phyloP scores from a whole-genome alignment of 257 asterid genomes.

The Scutellaria minor region DNA sequence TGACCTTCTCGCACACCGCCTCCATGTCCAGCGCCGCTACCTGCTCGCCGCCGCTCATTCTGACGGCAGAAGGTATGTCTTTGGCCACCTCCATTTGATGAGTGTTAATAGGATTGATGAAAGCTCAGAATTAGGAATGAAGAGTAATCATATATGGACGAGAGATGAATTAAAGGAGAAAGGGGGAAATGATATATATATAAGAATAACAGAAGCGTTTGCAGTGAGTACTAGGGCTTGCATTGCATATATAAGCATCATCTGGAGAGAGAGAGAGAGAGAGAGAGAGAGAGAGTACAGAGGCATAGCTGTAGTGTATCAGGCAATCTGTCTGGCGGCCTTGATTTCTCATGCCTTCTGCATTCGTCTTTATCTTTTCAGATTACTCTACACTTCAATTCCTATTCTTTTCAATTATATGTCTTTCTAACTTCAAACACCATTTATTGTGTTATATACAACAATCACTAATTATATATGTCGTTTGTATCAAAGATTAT shows the following conservation, averaged over 20 bases:
- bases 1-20: constrained; percentile 59
- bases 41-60: constrained; percentile 28
- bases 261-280: constrained; percentile 20
- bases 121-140: not conserved
- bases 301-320: constrained; percentile 41
- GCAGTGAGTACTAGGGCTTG: not conserved
- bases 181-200: not conserved
- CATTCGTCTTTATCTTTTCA: constrained; percentile 29
- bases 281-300: not conserved
- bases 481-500: too few relatives aligned
- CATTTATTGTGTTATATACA: too few relatives aligned
- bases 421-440: too few relatives aligned
- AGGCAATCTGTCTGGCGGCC: constrained; percentile 44
- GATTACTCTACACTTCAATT: constrained; percentile 9
- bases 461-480: too few relatives aligned
- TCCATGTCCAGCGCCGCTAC: constrained; percentile 39
- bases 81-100: constrained; percentile 58
- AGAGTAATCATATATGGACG: not conserved
- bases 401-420: too few relatives aligned
- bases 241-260: constrained; percentile 26
- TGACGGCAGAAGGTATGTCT: constrained; percentile 40
- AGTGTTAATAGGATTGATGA: too few relatives aligned
- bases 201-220: not conserved
- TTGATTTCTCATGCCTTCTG: constrained; percentile 40
- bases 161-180: not conserved